phyloP scores from a whole-genome alignment of 768 basidiomycete species.

The Suillus luteus region DNA sequence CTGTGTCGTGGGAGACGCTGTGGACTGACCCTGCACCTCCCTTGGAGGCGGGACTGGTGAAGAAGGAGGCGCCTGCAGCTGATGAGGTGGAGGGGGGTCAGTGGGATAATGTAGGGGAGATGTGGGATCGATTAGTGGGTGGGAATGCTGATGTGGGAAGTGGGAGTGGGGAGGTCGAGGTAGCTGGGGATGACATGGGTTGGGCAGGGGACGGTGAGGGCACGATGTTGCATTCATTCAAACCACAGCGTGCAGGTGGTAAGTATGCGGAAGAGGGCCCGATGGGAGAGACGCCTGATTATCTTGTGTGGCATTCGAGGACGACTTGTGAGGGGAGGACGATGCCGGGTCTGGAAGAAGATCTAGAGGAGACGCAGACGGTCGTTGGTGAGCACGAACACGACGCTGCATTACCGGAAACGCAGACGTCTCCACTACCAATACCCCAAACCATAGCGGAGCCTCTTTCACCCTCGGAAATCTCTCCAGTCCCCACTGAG shows the following conservation, averaged over 20 bases:
- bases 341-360: slow-evolving; percentile 8
- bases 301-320: slow-evolving; percentile 14
- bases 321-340: background rate
- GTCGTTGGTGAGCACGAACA: slow-evolving; percentile 13
- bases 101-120: slow-evolving; percentile 57
- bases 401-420: slow-evolving; percentile 10
- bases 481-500: background rate
- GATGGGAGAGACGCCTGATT: slow-evolving; percentile 42
- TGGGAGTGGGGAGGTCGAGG: background rate
- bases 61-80: slow-evolving; percentile 41
- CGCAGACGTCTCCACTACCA: slow-evolving; percentile 1
- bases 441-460: slow-evolving; percentile 10
- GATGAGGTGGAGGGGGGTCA: slow-evolving; percentile 33
- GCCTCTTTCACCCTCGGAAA: slow-evolving; percentile 7
- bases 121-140: slow-evolving; percentile 53
- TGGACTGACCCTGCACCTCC: slow-evolving; percentile 66
- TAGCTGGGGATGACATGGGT: slow-evolving; percentile 43
- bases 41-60: slow-evolving; percentile 59
- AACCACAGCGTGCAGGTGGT: slow-evolving; percentile 15
- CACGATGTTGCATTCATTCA: slow-evolving; percentile 30
- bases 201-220: slow-evolving; percentile 55
- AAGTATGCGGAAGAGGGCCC: slow-evolving; percentile 41
- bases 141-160: slow-evolving; percentile 17
- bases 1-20: slow-evolving; percentile 60
- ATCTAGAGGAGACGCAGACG: slow-evolving; percentile 5